Evolutionary conservation across 805 yeast species (phyloP).

Genomic region (Clavispora carvajalis): DNA sequence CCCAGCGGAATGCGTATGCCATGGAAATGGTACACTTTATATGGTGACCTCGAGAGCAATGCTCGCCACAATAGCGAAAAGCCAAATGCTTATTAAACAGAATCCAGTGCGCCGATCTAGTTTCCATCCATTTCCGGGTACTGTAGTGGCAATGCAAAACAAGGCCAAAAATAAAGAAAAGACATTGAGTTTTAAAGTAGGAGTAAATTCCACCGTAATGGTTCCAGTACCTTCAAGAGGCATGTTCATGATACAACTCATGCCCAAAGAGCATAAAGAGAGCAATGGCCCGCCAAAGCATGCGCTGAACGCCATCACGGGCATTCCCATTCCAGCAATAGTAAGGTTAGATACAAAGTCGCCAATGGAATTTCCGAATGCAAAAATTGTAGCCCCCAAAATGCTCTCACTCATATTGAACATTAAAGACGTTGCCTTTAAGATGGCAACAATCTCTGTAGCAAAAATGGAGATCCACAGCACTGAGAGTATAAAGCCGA

Average conservation of each 20-base stretch:
- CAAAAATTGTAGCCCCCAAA: slow-evolving; percentile 82
- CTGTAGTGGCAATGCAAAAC: slow-evolving; percentile 6
- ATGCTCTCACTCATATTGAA: slow-evolving; percentile 68
- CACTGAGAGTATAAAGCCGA: slow-evolving; percentile 66
- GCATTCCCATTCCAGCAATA: slow-evolving; percentile 74
- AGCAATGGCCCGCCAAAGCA: slow-evolving; percentile 92
- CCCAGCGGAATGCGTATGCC: too few relatives aligned
- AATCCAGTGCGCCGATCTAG: slow-evolving; percentile 31
- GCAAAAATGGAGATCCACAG: slow-evolving; percentile 68
- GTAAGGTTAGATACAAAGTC: slow-evolving; percentile 82
- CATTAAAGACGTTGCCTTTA: slow-evolving; percentile 57
- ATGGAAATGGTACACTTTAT: too few relatives aligned
- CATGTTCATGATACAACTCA: slow-evolving; percentile 34
- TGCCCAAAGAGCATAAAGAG: slow-evolving; percentile 76
- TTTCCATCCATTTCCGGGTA: slow-evolving; percentile 23
- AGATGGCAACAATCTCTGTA: slow-evolving; percentile 58
- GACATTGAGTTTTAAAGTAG: slow-evolving; percentile 10
- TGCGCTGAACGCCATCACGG: slow-evolving; percentile 90
- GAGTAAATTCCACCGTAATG: slow-evolving; percentile 10
- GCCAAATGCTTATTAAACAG: slow-evolving; percentile 28
- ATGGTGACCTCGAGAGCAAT: slow-evolving; percentile 13
- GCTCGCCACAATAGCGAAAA: slow-evolving; percentile 22
- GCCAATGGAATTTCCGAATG: slow-evolving; percentile 89
- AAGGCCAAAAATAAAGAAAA: slow-evolving; percentile 9
- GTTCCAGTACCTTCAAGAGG: slow-evolving; percentile 1